Percentiles rank a stretch among this genome's conserved stretches.
Conservation (phyloP, 768 basidiomycete genomes). For the Rhodosporidiobolus odoratus region DNA sequence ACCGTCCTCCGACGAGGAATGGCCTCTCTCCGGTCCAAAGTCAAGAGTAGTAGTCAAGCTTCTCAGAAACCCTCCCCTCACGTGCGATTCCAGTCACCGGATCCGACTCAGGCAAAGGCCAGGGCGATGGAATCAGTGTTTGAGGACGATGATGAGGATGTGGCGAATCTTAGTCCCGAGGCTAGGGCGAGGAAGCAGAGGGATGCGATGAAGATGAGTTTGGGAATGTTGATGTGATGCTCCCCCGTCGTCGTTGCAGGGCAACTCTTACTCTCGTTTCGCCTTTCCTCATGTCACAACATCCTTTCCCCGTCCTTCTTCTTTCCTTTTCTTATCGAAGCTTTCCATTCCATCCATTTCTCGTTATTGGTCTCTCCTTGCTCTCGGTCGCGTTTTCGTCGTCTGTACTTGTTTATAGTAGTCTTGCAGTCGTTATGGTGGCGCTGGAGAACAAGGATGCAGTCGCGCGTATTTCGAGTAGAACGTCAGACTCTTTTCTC, state of each 20-base stretch:
- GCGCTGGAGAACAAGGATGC: too few relatives aligned
- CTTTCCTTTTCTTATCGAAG: background rate
- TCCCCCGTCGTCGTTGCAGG: background rate
- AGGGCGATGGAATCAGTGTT: background rate
- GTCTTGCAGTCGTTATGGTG: background rate
- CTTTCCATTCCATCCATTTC: background rate
- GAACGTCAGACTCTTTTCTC: too few relatives aligned
- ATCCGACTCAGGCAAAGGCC: background rate
- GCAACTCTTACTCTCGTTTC: too few relatives aligned
- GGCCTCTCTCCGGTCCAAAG: constrained; percentile 9
- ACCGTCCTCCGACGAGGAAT: background rate
- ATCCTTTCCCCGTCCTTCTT: background rate
- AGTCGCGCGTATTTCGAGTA: too few relatives aligned
- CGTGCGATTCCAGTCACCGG: constrained; percentile 22
- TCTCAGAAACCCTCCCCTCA: too few relatives aligned
- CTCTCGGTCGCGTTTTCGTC: background rate
- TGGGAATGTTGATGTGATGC: background rate
- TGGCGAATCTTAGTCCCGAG: background rate
- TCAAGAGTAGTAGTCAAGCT: background rate
- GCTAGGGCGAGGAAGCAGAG: background rate
- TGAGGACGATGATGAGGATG: background rate
- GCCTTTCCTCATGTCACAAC: too few relatives aligned
- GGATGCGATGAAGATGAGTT: background rate
- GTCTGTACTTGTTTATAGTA: background rate
- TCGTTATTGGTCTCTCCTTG: background rate